Evolutionary conservation across 345 rosid species (phyloP), one percentile per base, ranked within the genome.

Genomic region (Eucalyptus curtisii): DNA sequence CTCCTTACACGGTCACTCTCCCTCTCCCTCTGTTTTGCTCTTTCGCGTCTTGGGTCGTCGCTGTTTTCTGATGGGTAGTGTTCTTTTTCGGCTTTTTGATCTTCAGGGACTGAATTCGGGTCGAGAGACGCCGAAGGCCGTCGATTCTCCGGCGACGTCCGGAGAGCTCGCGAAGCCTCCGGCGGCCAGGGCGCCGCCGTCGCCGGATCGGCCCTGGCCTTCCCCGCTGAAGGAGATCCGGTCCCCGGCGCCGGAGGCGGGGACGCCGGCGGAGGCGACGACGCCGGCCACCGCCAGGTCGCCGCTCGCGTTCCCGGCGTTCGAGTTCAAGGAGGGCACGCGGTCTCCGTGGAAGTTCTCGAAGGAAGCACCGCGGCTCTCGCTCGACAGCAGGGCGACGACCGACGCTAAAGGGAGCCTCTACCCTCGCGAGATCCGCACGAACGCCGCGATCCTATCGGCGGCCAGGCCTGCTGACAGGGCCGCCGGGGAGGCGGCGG

Each of bases 321-420:
- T 96, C 49, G 97, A 96, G 89, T 71, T 89, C 81, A 93, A 92
- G 89, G 95, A 94, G 91, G 94, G 95, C 66, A 82, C 94, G 8
- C 94, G 92, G 87, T 90, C 96, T 53, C 90, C 99, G 4, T 94
- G 99, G 99, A 97, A 95, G 93, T 95, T 94, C 93, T 94, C 94
- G 48, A 98, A 94, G 89, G 99, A 96, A 90, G 95, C 98, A 89
- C 99, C 99, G 6, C 91, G 99, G 88, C 97, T 98, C 20, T 98
- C 99, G 12, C 99, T 98, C n/a, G 99, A 98, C 49, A 98, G 99
- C 93, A 94, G 99, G 89, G 98, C 98, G 25, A 92, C 94, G 5
- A 95, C 97, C 52, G 99, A 97, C 71, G 97, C 97, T 7, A 98
- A 93, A 71, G 99, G 99, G 87, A 92, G 94, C 92, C 97, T 98